Conservation (phyloP, 2,329 filamentous ascomycete genomes). For the Fusarium newnesense region DNA sequence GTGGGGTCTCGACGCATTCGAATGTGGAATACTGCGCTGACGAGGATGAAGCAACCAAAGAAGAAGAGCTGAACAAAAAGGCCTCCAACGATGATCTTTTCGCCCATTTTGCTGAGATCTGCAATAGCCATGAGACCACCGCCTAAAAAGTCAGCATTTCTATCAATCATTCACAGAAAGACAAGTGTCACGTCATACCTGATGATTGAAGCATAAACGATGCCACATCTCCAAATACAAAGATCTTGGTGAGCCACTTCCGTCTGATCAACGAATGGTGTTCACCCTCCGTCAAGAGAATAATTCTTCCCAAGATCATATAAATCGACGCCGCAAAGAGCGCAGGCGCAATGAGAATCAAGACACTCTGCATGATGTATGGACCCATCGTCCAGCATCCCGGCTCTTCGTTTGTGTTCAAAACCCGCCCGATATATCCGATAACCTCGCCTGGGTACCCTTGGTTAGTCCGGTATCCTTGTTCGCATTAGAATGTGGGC, state of each 20-base stretch:
- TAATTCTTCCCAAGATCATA: conserved; percentile 58
- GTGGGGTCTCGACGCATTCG: conserved; percentile 37
- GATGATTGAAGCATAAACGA: conserved; percentile 52
- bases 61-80: conserved; percentile 65
- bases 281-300: conserved; percentile 51
- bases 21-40: conserved; percentile 57
- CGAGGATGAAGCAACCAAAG: conserved; percentile 63
- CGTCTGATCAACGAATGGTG: conserved; percentile 53
- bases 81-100: conserved; percentile 62
- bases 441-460: conserved; percentile 38
- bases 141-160: conserved; percentile 17
- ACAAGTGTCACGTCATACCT: neutral
- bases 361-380: conserved; percentile 54
- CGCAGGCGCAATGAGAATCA: conserved; percentile 53
- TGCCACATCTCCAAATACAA: conserved; percentile 62
- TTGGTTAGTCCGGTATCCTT: neutral
- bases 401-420: conserved; percentile 53
- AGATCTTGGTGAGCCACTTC: conserved; percentile 60
- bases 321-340: conserved; percentile 60
- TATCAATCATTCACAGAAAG: too few relatives aligned
- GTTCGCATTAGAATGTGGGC: neutral
- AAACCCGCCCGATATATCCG: conserved; percentile 59
- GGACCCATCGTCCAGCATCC: conserved; percentile 49
- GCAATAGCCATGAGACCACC: conserved; percentile 40
- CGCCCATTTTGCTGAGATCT: conserved; percentile 47